Percentiles rank a stretch among this genome's conserved stretches.
phyloP scores from a whole-genome alignment of 2,329 filamentous ascomycete genomes.

The Fusarium sp. region DNA sequence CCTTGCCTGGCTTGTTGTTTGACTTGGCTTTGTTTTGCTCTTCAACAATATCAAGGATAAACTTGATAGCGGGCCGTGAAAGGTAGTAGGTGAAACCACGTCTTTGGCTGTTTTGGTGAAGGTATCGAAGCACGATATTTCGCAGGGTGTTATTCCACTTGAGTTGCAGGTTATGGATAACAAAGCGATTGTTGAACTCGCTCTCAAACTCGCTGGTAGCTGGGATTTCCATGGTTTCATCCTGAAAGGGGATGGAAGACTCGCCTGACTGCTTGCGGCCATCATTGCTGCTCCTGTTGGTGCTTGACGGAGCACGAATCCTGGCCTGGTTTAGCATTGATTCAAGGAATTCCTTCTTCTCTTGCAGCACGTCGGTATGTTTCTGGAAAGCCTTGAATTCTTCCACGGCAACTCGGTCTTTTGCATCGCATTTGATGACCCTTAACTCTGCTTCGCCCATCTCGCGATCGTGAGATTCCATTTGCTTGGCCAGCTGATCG shows the following conservation, averaged over 20 bases:
- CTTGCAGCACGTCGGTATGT: conserved; percentile 63
- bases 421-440: conserved; percentile 59
- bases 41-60: conserved; percentile 96
- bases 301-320: conserved; percentile 46
- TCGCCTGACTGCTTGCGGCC: conserved; percentile 46
- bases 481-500: conserved; percentile 78
- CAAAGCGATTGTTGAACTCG: conserved; percentile 98
- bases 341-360: conserved; percentile 66
- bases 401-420: conserved; percentile 59
- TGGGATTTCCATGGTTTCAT: conserved; percentile 70
- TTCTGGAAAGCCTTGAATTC: conserved; percentile 68
- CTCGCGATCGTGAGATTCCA: conserved; percentile 74
- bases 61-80: conserved; percentile 93
- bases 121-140: conserved; percentile 96
- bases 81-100: conserved; percentile 98
- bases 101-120: conserved; percentile 94
- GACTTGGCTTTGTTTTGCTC: conserved; percentile 81
- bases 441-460: conserved; percentile 80
- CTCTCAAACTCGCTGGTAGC: conserved; percentile 83
- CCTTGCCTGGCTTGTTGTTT: conserved; percentile 41
- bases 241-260: conserved; percentile 61
- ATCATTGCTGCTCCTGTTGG: conserved; percentile 39
- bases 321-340: conserved; percentile 63
- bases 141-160: conserved; percentile 98
- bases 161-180: conserved; percentile 95